Evolutionary conservation across 1,284 basidiomycete species (phyloP), one percentile per base, ranked within the genome.

Genomic region (Kwoniella shivajii): DNA sequence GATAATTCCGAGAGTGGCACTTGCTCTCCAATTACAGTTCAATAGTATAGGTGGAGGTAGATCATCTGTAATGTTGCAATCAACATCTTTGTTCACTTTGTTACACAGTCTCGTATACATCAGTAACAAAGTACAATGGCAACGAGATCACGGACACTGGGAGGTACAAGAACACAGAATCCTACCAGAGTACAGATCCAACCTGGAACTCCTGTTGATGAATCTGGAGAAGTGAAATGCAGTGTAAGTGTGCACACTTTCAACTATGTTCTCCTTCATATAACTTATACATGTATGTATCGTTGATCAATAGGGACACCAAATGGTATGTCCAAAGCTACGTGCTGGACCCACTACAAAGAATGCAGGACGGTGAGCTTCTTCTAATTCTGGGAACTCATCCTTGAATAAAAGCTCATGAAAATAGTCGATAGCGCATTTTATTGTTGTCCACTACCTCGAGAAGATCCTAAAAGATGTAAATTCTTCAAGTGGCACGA

Each of bases 401-500:
- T 26, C 4, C 5, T 44, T 45, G 20, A 30, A 31, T 30, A 18
- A 13, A 7, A 20, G 1, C 38, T 18, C 29, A 42, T 58, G 26
- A 56, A 30, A 5, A 14, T n/a, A 29, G 7, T 27, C 20, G 6
- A 6, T 41, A 71, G 69, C 42, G 49, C 58, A 10, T 76, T 75
- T 61, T 76, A 71, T 59, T 51, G 63, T n/a, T 76, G 74, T 54
- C 64, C 72, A 2, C 51, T 68, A 6, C 45, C 42, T 11, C 60
- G 60, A 13, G 65, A 71, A 38, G 71, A 75, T 57, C 59, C 70
- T 2, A 33, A 60, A 5, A 53, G 63, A 46, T 76, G 74, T 65
- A 74, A 72, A 48, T 76, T 71, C 63, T 76, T 76, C 68, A 63
- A 69, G 63, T 76, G 74, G 74, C 71, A 61, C 24, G 74, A 76